Percentiles rank a stretch among this genome's conserved stretches.
These are phyloP conservation scores for Monilinia polystroma DNA, from an alignment of 2,329 filamentous ascomycete species.

Conservation along the genomic window DNA sequence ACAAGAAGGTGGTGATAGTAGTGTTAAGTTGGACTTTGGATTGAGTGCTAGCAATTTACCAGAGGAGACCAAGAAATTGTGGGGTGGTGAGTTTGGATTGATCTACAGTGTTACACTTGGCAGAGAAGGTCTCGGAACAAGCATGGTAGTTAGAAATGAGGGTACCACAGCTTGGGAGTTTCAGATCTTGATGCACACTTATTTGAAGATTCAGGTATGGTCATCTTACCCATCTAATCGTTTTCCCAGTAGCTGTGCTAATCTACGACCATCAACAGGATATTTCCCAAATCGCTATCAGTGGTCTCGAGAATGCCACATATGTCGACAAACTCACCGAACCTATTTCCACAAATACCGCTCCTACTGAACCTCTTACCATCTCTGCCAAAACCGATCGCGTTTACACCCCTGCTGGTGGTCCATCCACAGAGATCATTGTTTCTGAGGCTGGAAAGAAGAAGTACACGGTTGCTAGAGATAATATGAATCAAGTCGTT, in stretches of 20 bases:
- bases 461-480: conserved; percentile 72
- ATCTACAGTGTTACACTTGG: conserved; percentile 90
- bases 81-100: conserved; percentile 84
- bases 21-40: conserved; percentile 94
- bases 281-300: conserved; percentile 69
- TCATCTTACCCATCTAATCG: background rate
- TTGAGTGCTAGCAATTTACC: conserved; percentile 72
- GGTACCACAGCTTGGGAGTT: conserved; percentile 80
- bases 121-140: conserved; percentile 72
- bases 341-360: conserved; percentile 58
- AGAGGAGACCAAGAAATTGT: conserved; percentile 66
- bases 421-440: conserved; percentile 56
- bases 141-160: conserved; percentile 85
- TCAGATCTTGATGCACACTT: conserved; percentile 88
- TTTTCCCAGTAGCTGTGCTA: conserved; percentile 16
- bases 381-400: conserved; percentile 83
- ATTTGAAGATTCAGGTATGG: conserved; percentile 75
- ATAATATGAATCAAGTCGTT: conserved; percentile 83
- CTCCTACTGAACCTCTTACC: conserved; percentile 57
- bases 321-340: conserved; percentile 83
- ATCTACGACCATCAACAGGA: conserved; percentile 55
- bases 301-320: conserved; percentile 70
- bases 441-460: conserved; percentile 63
- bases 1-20: conserved; percentile 53
- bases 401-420: conserved; percentile 72